phyloP scores from a whole-genome alignment of 371 early-diverging fungal species.

The Mortierella sp. region DNA sequence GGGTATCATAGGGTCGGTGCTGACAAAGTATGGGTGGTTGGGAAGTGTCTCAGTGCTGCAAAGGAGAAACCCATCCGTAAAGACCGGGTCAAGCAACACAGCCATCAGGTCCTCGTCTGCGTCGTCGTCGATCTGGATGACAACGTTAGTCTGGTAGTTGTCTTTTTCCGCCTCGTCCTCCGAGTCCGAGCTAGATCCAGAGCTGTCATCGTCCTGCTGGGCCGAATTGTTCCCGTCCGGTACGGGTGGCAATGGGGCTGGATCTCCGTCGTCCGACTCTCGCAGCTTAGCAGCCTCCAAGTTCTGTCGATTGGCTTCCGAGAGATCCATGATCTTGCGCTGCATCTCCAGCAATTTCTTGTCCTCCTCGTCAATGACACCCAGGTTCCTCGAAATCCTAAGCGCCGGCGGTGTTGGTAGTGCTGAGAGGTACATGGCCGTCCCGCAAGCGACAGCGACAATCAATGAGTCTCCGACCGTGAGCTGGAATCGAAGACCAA shows the following conservation, averaged over 20 bases:
- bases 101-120: conserved; percentile 82
- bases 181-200: conserved; percentile 54
- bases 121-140: conserved; percentile 84
- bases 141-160: conserved; percentile 61
- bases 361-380: conserved; percentile 78
- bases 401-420: conserved; percentile 78
- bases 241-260: background rate
- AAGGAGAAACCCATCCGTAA: conserved; percentile 61
- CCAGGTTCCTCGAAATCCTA: conserved; percentile 76
- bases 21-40: conserved; percentile 57
- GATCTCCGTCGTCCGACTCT: conserved; percentile 42
- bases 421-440: conserved; percentile 75
- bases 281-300: conserved; percentile 67
- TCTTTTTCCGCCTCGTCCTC: conserved; percentile 58
- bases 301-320: conserved; percentile 68
- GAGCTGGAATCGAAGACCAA: conserved; percentile 78
- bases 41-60: conserved; percentile 59
- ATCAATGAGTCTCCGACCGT: conserved; percentile 76
- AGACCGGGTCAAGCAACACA: conserved; percentile 63
- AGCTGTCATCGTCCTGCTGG: conserved; percentile 53
- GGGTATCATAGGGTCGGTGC: conserved; percentile 56
- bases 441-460: conserved; percentile 80
- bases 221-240: conserved; percentile 30
- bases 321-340: conserved; percentile 67
- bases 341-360: conserved; percentile 72